Evolutionary conservation across 148 eudicot genomes (phyloP), one percentile per base, ranked within the genome.

Genomic region (Rhododendron vialii): DNA sequence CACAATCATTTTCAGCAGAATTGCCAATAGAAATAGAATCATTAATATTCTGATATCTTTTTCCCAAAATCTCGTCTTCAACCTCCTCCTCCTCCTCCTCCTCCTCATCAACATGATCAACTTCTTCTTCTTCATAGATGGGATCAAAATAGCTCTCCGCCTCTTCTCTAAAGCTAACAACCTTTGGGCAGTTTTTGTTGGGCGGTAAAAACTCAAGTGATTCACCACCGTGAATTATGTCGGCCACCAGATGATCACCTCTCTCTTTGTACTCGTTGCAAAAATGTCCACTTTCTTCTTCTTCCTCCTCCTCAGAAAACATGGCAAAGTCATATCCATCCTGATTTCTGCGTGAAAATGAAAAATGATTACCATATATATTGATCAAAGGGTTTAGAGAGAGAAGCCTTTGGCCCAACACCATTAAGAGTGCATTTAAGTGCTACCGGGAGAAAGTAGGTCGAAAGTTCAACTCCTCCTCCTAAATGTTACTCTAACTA

Each of bases 241-340:
- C 90, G 30, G 92, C 94, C 82, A 89, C 91, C 51, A 94, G 71
- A 86, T 94, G 90, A 78, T 91, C 20, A 53, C 57, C 86, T 63
- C 81, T 84, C 84, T 87, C 89, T 30, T 26, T 47, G 65, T 63
- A 28, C 48, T 88, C 86, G 14, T 73, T 35, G 45, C 76, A 63
- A 81, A 87, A 80, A 67, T 86, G 86, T 43, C 78, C 84, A 26
- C 63, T 86, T 15, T 53, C 85, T 82, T 63, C 85, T 79, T 87
- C 93, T 36, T 84, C 86, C 50, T 90, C 92, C 18, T 94, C 95
- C 1, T 95, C 95, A 2, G 92, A 88, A 85, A 87, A 90, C 28
- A 33, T 61, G 24, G 43, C 84, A 57, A 85, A 91, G 2, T 92
- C 95, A 41, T 91, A 90, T 24, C 87, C 92, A 74, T 93, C 91